Evolutionary conservation across 2,329 filamentous ascomycete species (phyloP), one percentile per base, ranked within the genome.

Genomic region (Trichoderma citrinoviride): DNA sequence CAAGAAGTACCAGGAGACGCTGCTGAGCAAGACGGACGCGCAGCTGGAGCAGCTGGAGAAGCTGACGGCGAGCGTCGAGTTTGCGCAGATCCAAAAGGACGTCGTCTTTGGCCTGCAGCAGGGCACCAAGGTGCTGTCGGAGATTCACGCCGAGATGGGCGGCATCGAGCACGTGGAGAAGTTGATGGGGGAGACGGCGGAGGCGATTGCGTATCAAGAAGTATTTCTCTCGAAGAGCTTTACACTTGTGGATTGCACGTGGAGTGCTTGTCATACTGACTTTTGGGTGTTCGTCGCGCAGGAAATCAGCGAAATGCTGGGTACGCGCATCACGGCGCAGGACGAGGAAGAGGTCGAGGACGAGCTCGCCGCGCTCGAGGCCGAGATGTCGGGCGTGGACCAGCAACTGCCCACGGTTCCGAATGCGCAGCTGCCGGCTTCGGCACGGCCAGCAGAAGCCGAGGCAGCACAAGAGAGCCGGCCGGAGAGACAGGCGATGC

Each of bases 341-440:
- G 95, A 99, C 77, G 95, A 99, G 77, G 94, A 98, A 73, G 95
- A 97, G 73, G 95, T 99, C 40, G 95, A 99, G 75, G 93, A 97
- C 73, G 95, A 99, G 79, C 82, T 99, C 60, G 92, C 91, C 63
- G 89, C 88, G 1, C 82, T 99, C 69, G 90, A 93, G 76, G 74
- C 76, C 67, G 76, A 79, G 62, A 65, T 79, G 33, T 58, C 71
- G 7, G 71, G 68, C 1, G 64, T 70, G 21, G 58, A 62, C 55
- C 69, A 70, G 25, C 63, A 70, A 7, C 68, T 77, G 12, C 76
- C 76, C 4, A 70, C 68, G 1, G 75, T 77, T 4, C 76, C 76
- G 5, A 69, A 67, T 50, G 77, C 73, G 37, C 72, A 74, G 62
- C 70, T 80, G 6, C 75, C 77, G 52, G 64, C 71, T 55, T 61